phyloP scores from a whole-genome alignment of 768 basidiomycete species.

The Exidia glandulosa region DNA sequence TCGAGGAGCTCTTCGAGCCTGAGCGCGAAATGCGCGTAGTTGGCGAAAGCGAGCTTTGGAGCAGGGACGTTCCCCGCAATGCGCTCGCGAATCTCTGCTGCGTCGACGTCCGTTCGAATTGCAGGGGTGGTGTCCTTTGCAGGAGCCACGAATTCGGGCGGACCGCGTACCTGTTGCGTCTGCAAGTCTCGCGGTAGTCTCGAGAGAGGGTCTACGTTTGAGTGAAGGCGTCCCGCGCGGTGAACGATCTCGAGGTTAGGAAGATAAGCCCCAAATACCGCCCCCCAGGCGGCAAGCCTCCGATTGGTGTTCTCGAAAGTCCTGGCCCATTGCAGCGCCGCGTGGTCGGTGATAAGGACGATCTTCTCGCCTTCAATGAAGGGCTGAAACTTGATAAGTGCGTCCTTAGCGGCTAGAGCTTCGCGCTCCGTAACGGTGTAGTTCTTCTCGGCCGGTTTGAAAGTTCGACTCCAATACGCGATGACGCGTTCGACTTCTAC shows the following conservation, averaged over 20 bases:
- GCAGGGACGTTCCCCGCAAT: constrained; percentile 14
- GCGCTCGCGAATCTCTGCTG: constrained; percentile 25
- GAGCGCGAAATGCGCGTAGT: no score
- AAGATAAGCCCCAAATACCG: constrained; percentile 24
- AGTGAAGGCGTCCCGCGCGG: constrained; percentile 26
- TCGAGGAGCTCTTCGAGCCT: no score
- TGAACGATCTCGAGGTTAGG: constrained; percentile 23
- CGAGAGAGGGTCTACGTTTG: constrained; percentile 30
- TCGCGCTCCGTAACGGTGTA: no score
- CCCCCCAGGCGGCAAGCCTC: constrained; percentile 24
- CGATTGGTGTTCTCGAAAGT: constrained; percentile 29
- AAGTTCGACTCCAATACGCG: constrained; percentile 19
- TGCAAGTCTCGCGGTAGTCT: constrained; percentile 17
- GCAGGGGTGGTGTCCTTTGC: constrained; percentile 4
- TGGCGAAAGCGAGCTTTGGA: no score
- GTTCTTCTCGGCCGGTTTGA: no score
- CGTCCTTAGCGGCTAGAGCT: no score
- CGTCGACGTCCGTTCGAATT: constrained; percentile 19
- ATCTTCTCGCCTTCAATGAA: constrained; percentile 26
- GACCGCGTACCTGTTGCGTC: constrained; percentile 7
- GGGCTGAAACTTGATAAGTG: no score
- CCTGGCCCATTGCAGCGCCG: constrained; percentile 25
- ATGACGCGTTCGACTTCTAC: constrained; percentile 23
- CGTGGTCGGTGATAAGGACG: constrained; percentile 12
- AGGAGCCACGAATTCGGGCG: constrained; percentile 5